phyloP scores from a whole-genome alignment of 225 moss, liverwort and hornwort species.

The Pleurozium schreberi region DNA sequence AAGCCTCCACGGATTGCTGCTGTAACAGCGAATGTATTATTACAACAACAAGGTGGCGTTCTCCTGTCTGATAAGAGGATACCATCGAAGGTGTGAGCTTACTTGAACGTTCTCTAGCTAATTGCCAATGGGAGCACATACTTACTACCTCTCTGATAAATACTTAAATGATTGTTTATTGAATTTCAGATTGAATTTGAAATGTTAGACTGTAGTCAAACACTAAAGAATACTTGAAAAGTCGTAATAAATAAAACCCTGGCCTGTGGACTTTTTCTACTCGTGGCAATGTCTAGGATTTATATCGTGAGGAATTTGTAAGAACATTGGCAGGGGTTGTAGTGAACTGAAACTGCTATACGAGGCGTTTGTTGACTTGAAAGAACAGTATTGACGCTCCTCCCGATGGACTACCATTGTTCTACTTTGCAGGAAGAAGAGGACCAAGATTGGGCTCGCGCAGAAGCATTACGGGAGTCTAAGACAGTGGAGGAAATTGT shows the following conservation, averaged over 20 bases:
- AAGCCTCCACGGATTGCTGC: constrained; percentile 11
- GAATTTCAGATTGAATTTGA: neutral
- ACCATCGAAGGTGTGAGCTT: neutral
- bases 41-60: neutral
- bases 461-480: constrained; percentile 58
- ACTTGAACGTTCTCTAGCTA: neutral
- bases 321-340: neutral
- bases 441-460: constrained; percentile 70
- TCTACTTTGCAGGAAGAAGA: constrained; percentile 43
- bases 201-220: neutral
- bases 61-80: neutral
- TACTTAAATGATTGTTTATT: neutral
- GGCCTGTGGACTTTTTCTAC: too few relatives aligned
- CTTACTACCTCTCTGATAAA: neutral
- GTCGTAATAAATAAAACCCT: too few relatives aligned
- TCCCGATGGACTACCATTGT: neutral
- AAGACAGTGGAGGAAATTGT: constrained; percentile 36
- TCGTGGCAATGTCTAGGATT: neutral
- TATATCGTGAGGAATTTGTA: neutral
- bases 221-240: neutral
- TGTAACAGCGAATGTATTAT: neutral
- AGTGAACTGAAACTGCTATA: neutral
- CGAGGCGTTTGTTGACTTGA: neutral
- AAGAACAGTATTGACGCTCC: neutral
- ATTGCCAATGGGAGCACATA: neutral